Base-by-base conservation (phyloP, 1,139 yeast species). In the Meyerozyma elateridarum region DNA sequence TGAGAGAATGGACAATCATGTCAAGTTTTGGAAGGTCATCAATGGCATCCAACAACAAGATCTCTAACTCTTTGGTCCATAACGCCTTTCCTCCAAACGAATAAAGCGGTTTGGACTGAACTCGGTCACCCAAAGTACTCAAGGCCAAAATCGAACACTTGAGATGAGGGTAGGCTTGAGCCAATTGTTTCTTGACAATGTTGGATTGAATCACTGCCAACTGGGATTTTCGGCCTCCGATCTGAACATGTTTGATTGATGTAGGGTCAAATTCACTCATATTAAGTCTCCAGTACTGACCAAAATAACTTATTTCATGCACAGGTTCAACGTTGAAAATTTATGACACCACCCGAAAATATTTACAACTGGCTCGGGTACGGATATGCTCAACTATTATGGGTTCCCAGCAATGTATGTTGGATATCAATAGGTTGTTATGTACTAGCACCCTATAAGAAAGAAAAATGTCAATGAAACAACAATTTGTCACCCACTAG, bases 51-150 rank as follows among this genome's bases (percentile, higher is more conserved):
- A 84, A 67, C 35, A 91, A 64, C 35, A 88, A 63, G 20, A 79
- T 81, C 58, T 91, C 98, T 39, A 91, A 69, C 56, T 91, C 98
- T 52, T 87, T 85, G 8, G 98, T 91, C 98, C 98, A 91, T 27
- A 91, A 61, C 1, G 96, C 79, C 55, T 91, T 91, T 17, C 98
- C 98, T 22, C 96, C 97, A 60, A 91, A 91, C 5, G 95, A 76
- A 56, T 91, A 93, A 35, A 91, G 68, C 4, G 98, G 96, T 49
- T 79, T 81, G 48, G 74, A 74, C 53, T 79, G 91, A 24, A 83
- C 80, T 53, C 85, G 82, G 61, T 91, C 98, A 16, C 97, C 98
- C 27, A 91, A 67, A 1, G 98, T 91, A 30, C 81, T 74, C 30
- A 87, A 70, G 4, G 95, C 93, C 15, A 85, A 63, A 20, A 91